A percentile compares a stretch with the other conserved stretches of the same genome.
These are phyloP conservation scores for Geranium brycei DNA, from an alignment of 345 rosid species.

Conservation along the genomic window DNA sequence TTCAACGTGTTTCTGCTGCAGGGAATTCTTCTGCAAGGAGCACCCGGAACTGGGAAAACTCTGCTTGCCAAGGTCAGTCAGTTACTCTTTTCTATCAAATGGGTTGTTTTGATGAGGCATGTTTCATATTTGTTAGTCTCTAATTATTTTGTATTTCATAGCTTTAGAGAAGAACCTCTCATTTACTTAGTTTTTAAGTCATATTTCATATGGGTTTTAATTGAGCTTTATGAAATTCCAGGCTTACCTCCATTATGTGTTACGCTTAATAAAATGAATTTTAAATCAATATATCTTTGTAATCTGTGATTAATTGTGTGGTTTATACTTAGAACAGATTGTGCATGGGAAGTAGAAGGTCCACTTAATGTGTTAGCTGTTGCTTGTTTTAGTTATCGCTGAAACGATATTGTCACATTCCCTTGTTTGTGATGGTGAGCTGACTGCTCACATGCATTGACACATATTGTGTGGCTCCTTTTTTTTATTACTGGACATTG, in stretches of 20 bases:
- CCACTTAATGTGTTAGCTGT: neutral
- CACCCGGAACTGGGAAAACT: slow-evolving; percentile 99
- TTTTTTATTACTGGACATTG: neutral
- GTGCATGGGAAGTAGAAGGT: neutral
- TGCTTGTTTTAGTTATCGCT: neutral
- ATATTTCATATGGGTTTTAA: no score
- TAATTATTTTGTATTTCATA: neutral
- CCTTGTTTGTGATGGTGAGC: neutral
- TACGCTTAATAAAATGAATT: no score
- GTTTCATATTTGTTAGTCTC: neutral
- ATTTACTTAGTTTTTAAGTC: no score
- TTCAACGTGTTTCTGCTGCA: slow-evolving; percentile 19
- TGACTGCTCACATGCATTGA: neutral
- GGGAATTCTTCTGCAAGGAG: slow-evolving; percentile 98
- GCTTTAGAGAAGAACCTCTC: no score
- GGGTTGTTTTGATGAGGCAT: neutral
- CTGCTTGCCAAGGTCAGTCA: slow-evolving; percentile 76
- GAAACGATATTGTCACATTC: neutral
- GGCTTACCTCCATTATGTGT: no score
- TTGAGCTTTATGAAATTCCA: no score
- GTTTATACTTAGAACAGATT: neutral
- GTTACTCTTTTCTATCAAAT: slow-evolving; percentile 1
- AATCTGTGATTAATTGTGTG: neutral
- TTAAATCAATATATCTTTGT: no score
- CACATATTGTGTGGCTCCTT: neutral